Percentiles rank a stretch among this genome's conserved stretches.
Conservation (phyloP, 192 early-diverging fungal species). For the Allomyces macrogynus region DNA sequence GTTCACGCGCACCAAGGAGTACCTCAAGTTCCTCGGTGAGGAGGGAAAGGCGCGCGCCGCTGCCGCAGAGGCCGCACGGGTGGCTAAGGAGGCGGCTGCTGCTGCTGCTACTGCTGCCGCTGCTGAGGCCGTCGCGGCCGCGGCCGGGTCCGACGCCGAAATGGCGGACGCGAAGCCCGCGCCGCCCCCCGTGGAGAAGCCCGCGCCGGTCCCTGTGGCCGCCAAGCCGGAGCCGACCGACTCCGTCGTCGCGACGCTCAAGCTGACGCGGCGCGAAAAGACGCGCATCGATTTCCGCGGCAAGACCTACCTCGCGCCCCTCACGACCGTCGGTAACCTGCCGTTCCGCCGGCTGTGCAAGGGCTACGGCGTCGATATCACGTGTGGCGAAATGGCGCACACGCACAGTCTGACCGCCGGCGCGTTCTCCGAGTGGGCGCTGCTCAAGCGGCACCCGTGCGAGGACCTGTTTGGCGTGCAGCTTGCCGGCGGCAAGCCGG, state of each 20-base stretch:
- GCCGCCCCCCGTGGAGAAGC: neutral
- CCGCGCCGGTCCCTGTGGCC: neutral
- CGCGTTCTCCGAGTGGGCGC: slow-evolving; percentile 44
- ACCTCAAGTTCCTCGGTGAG: neutral
- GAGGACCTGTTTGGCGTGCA: slow-evolving; percentile 92
- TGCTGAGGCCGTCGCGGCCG: neutral
- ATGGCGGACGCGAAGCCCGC: neutral
- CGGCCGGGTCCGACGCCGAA: neutral
- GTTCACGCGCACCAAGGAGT: neutral
- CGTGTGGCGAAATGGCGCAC: slow-evolving; percentile 87
- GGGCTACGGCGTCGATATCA: slow-evolving; percentile 82
- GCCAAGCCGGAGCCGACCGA: neutral
- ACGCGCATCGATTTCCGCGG: slow-evolving; percentile 43
- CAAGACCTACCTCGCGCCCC: slow-evolving; percentile 82
- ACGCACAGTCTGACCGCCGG: slow-evolving; percentile 14
- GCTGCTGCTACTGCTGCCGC: neutral
- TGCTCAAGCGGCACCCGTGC: slow-evolving; percentile 57
- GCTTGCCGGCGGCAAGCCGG: slow-evolving; percentile 42
- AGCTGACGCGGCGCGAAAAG: neutral
- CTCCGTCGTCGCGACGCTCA: neutral
- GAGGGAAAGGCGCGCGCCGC: neutral
- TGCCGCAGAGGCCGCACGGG: neutral
- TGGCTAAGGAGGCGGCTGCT: neutral
- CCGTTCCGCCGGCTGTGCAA: slow-evolving; percentile 92
- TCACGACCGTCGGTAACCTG: slow-evolving; percentile 94